Evolutionary conservation across 2,329 filamentous ascomycete genomes (phyloP).

Genomic region (Sporothrix mexicana): DNA sequence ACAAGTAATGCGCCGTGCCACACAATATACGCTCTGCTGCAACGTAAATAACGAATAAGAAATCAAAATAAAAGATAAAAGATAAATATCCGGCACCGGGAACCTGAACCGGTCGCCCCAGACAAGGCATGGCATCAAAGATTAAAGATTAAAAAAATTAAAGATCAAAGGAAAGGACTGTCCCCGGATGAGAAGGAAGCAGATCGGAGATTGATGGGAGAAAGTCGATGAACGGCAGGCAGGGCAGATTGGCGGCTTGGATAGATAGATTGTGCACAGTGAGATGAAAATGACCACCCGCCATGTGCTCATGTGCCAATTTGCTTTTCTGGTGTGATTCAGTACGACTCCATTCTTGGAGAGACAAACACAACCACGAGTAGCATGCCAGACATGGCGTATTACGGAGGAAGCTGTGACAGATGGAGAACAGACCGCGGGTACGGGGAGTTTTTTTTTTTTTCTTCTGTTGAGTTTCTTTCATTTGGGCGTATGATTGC

Average conservation of each 20-base stretch:
- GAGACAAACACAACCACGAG: no score
- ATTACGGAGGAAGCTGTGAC: neutral
- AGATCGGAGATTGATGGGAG: neutral
- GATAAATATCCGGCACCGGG: neutral
- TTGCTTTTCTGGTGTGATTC: no score
- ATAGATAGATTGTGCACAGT: neutral
- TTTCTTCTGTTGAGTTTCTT: no score
- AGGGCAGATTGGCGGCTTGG: neutral
- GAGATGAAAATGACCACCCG: neutral
- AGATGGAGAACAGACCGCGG: neutral
- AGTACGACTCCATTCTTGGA: no score
- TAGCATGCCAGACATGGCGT: neutral
- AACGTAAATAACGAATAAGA: neutral
- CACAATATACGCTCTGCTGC: neutral
- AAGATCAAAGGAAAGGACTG: no score
- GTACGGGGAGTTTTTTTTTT: neutral
- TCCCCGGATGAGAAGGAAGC: neutral
- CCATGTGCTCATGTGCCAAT: neutral
- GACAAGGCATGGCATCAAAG: neutral
- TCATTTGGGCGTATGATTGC: no score
- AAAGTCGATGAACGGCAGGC: neutral
- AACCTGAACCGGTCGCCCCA: slow-evolving; percentile 5
- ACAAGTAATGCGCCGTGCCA: neutral
- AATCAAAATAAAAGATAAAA: neutral
- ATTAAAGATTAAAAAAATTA: no score